Base-by-base conservation (phyloP, 805 yeast genomes). In the Metschnikowia santaceciliae region DNA sequence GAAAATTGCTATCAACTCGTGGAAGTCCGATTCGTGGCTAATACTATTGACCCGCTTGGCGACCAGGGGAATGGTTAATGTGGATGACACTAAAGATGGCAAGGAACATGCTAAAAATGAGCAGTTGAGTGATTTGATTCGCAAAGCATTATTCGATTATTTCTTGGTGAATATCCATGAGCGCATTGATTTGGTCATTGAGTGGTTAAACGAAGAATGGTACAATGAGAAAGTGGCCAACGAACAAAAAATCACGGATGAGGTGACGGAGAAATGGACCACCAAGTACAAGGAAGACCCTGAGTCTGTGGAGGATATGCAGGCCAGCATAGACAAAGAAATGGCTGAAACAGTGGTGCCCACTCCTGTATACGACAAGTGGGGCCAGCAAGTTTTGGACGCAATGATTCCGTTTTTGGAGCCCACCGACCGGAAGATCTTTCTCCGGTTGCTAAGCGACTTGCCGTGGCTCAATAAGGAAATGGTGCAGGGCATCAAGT, bases 171-270 rank as follows among this genome's bases (percentile, higher is more conserved):
- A 87, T 61, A 83, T 91, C 59, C 86, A 86, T 49, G 75, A 73
- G 8, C 74, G 92, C 34, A 76, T 91, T 11, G 95, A 88, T 52
- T 69, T 85, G 34, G 83, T 90, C 17, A 82, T 92, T 36, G 90
- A 87, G 55, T 94, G 99, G 99, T 71, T 94, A 49, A 91, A 87
- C 61, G 99, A 94, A 68, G 99, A 94, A 66, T 94, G 97, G 95
- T 84, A 81, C 69, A 74, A 81, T 45, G 88, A 84, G 61, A 70
- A 61, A 50, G 78, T 78, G 3, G 59, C 61, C 45, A 68, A 67
- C 51, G 76, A 73, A 53, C 71, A 57, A 53, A 56, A 53, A 26
- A 48, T 62, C 33, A 52, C 52, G 56, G 63, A 59, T 6, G 59
- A 52, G 26, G 56, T 54, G 34, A 57, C 50, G 2, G 58, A 42